Base-by-base conservation (phyloP, 768 basidiomycete species). In the Tylopilus subfusipes region DNA sequence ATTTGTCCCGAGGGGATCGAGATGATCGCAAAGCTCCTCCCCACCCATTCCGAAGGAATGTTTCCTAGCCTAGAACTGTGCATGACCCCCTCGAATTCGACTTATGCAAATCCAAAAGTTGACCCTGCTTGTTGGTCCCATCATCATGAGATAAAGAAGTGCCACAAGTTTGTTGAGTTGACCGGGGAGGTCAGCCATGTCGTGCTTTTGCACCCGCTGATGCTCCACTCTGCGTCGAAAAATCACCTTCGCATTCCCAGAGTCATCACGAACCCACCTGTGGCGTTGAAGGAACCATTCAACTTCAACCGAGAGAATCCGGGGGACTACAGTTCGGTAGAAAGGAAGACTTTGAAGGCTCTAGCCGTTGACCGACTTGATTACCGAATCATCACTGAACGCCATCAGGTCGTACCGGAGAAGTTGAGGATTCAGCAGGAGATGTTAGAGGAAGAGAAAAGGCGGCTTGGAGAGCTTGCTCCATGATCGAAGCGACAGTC, bases 261-360 rank as follows among this genome's bases (percentile, higher is more conserved):
- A 56, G 72, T 86, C 50, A 86, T 86, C 63, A 84, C 83, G 42
- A 86, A 86, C 58, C 84, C 84, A 50, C 82, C 83, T 5, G 82
- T 84, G 8, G 69, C 76, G 34, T 68, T 84, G 48, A 75, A 73
- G 48, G 71, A 77, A 54, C 82, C 83, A 21, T 85, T 85, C 67
- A 72, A 76, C 33, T 82, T 52, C 43, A 42, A 50, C 43, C 21
- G 48, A 53, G 59, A 54, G 40, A 57, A 48, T 12, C 25, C 48
- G 1, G 52, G 43, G 13, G 59, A 45, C 11, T n/a, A 47, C 36
- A 50, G 50, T 30, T 29, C 42, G 29, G 45, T 57, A n/a, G 52
- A 57, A 42, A 50, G 33, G 38, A 53, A 53, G 21, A 42, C 42
- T 7, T 22, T 31, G 31, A 57, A 55, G 47, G 49, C 27, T 18